Evolutionary conservation across 176 grass and related monocot genomes (phyloP).

Genomic region (Puccinellia tenuiflora): DNA sequence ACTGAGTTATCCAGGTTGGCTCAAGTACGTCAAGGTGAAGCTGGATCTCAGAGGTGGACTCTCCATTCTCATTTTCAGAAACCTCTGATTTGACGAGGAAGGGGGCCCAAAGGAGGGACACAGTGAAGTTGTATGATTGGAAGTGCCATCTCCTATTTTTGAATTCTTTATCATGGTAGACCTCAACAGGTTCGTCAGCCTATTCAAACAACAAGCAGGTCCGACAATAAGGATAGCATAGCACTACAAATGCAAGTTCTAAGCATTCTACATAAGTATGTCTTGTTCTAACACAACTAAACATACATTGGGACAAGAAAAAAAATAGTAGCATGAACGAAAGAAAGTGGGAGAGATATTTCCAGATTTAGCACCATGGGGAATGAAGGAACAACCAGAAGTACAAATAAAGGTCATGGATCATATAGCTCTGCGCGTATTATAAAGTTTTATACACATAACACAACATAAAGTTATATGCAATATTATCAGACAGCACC

Average conservation of each 20-base stretch:
- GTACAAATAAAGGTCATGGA: not conserved
- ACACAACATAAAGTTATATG: not conserved
- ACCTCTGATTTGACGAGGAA: slow-evolving; percentile 68
- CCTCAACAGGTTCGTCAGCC: slow-evolving; percentile 66
- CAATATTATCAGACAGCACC: not conserved
- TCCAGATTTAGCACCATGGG: not conserved
- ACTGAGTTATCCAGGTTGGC: slow-evolving; percentile 51
- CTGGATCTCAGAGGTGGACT: slow-evolving; percentile 65
- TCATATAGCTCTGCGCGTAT: not conserved
- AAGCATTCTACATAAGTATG: not conserved
- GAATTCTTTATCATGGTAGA: slow-evolving; percentile 66
- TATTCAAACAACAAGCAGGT: slow-evolving; percentile 36
- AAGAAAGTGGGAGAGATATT: not conserved
- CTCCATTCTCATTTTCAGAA: slow-evolving; percentile 73
- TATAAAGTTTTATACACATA: not conserved
- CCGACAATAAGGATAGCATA: slow-evolving; percentile 9
- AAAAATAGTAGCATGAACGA: not conserved
- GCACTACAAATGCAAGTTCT: not conserved
- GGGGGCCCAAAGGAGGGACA: slow-evolving; percentile 69
- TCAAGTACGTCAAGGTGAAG: slow-evolving; percentile 75
- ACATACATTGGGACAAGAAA: not conserved
- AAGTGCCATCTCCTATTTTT: slow-evolving; percentile 73
- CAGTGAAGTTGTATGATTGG: slow-evolving; percentile 61
- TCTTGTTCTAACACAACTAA: not conserved
- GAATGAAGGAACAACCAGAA: not conserved